Conservation (phyloP, 441 rosid genomes). For the Corymbia calophylla region DNA sequence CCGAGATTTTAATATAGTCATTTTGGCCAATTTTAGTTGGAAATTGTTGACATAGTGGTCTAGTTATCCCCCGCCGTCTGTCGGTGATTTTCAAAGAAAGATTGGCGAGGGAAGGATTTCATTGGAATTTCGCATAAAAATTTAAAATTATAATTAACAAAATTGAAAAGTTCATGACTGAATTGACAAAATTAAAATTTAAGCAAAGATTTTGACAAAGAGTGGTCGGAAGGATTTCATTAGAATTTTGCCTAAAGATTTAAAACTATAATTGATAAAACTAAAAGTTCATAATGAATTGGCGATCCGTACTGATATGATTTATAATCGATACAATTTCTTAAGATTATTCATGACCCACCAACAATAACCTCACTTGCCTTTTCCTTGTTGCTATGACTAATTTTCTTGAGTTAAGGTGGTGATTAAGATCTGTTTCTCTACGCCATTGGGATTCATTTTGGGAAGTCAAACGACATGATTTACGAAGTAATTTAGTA, state of each 20-base stretch:
- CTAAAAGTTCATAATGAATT: too few relatives aligned
- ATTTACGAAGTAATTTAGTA: background rate
- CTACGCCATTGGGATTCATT: background rate
- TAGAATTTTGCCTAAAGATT: background rate
- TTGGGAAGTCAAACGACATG: background rate
- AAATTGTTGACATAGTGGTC: too few relatives aligned
- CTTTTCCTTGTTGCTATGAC: background rate
- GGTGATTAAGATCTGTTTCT: background rate
- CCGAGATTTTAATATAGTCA: too few relatives aligned
- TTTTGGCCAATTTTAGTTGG: too few relatives aligned
- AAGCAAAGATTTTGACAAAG: accelerated
- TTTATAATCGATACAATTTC: background rate
- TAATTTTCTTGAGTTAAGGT: background rate
- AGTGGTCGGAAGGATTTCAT: accelerated
- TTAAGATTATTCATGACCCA: background rate
- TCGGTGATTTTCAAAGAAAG: too few relatives aligned
- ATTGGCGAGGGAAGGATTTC: too few relatives aligned
- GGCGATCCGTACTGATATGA: accelerated
- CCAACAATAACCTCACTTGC: background rate
- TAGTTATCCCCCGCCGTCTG: too few relatives aligned
- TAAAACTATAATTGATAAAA: background rate
- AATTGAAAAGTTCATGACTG: too few relatives aligned
- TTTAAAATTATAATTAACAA: too few relatives aligned
- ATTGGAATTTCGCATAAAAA: too few relatives aligned
- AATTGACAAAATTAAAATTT: too few relatives aligned